These are phyloP conservation scores for Perilla frutescens DNA, from an alignment of 257 asterid species.

Conservation along the genomic window DNA sequence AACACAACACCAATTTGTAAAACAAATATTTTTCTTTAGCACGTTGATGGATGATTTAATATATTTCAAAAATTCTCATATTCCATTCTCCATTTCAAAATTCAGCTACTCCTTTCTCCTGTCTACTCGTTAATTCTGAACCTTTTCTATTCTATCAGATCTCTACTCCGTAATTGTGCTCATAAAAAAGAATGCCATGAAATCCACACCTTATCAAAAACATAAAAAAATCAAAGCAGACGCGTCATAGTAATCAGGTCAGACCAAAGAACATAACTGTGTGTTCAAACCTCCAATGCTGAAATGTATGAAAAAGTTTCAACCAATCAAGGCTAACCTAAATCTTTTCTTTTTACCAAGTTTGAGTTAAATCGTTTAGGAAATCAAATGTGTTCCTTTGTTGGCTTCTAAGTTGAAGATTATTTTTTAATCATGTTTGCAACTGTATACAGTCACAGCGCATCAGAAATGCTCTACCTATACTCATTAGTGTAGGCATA, in stretches of 20 bases:
- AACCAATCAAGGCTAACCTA: neutral
- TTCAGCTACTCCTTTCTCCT: neutral
- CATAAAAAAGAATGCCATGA: neutral
- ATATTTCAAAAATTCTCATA: neutral
- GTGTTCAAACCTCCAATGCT: neutral
- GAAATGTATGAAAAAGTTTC: neutral
- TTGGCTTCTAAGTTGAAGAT: neutral
- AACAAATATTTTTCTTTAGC: neutral
- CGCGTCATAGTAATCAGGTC: neutral
- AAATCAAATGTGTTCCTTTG: neutral
- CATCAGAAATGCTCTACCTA: neutral
- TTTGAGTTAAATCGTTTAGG: neutral
- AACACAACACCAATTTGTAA: constrained; percentile 10
- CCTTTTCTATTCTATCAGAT: neutral
- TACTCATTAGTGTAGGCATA: too few species aligned
- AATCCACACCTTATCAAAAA: constrained; percentile 3
- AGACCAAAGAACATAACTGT: neutral
- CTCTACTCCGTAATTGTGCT: neutral
- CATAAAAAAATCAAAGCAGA: neutral
- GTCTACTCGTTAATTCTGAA: neutral
- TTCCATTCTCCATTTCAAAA: neutral
- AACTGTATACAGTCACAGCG: neutral
- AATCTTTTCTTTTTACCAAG: neutral
- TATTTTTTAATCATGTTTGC: neutral
- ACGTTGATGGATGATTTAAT: neutral